Evolutionary conservation across 352 stramenopile genomes (phyloP).

Genomic region (Phytophthora pini): DNA sequence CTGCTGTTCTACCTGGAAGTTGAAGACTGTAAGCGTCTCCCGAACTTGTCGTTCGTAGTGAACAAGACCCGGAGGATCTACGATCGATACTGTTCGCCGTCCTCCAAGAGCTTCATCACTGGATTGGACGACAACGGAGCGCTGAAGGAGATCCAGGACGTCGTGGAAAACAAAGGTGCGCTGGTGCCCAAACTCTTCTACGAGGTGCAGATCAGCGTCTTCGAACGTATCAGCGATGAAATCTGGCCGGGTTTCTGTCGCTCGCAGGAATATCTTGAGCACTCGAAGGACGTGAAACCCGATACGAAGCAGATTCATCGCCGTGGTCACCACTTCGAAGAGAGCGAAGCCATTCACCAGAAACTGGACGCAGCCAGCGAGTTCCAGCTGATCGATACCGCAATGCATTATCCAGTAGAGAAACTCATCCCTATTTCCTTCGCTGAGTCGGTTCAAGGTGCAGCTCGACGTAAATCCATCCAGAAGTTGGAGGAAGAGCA

Average conservation of each 20-base stretch:
- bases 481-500: conserved; percentile 41
- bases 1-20: conserved; percentile 87
- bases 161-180: conserved; percentile 48
- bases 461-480: conserved; percentile 14
- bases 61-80: conserved; percentile 83
- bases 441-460: conserved; percentile 8
- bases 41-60: conserved; percentile 83
- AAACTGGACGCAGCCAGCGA: conserved; percentile 69
- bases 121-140: conserved; percentile 38
- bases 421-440: conserved; percentile 72
- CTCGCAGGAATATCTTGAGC: conserved; percentile 75
- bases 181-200: conserved; percentile 78
- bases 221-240: conserved; percentile 70
- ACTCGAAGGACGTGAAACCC: conserved; percentile 51
- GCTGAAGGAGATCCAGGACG: conserved; percentile 55
- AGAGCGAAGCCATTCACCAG: conserved; percentile 53
- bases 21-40: conserved; percentile 84
- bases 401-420: conserved; percentile 77
- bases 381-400: conserved; percentile 74
- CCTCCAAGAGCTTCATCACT: conserved; percentile 56
- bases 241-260: conserved; percentile 75
- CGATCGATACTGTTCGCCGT: conserved; percentile 70
- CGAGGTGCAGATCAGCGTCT: conserved; percentile 62
- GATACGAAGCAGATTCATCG: conserved; percentile 27
- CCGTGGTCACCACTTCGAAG: conserved; percentile 36